Base-by-base conservation (phyloP, 1,284 basidiomycete species). In the Heterobasidion annosum region DNA sequence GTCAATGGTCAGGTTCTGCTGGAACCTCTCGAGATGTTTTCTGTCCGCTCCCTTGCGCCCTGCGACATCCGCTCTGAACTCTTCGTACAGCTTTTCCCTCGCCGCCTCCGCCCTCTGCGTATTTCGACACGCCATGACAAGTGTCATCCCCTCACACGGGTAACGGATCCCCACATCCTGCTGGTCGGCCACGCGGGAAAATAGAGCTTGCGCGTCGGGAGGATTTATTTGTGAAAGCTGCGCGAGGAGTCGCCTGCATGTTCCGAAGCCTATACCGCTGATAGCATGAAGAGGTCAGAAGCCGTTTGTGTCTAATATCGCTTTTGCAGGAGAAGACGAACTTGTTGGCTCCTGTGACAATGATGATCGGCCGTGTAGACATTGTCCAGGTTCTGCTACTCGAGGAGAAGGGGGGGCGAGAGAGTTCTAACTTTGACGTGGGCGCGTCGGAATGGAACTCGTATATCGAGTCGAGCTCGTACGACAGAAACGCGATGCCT, bases 231-330 rank as follows among this genome's bases (percentile, higher is more conserved):
- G 71, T 5, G 81, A 81, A 18, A 94, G 74, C 64, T 91, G 85
- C 58, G 75, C 68, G 49, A 95, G 75, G 7, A 96, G 78, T 51
- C 91, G 84, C 56, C 88, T 82, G 70, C 91, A 93, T 50, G 91
- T 85, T 1, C 89, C 91, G 63, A 87, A 86, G 10, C 92, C 93
- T 34, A 94, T 78, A 54, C 93, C 92, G 52, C 93, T 94, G 66
- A 40, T n/a, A 37, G 35, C 25, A 34, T 51, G 45, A 46, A 50
- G 35, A 48, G 18, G 15, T 53, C 32, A 50, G 50, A 16, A 47
- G 18, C 54, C 49, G 35, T 18, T 25, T 4, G 25, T 25, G 25
- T 50, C n/a, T 50, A 13, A 33, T 15, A 3, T 35, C 10, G 37
- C 12, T 40, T n/a, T 40, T n/a, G 47, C 19, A 48, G 16, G 48